These are phyloP conservation scores for Cucurbita ficifolia DNA, from an alignment of 306 rosid species.

Conservation along the genomic window DNA sequence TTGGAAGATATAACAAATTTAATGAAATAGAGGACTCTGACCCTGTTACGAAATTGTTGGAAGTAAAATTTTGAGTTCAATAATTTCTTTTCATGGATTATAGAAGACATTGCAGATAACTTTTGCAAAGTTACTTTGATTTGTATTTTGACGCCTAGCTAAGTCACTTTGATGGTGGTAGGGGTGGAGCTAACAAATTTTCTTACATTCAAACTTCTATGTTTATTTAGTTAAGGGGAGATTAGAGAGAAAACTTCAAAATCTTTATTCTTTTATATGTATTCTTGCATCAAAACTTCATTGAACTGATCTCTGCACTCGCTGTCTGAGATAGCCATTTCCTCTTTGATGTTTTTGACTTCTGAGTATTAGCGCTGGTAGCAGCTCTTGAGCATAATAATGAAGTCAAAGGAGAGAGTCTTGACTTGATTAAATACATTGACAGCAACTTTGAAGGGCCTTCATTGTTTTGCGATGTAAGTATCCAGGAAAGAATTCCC, in stretches of 20 bases:
- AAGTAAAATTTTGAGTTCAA: background rate
- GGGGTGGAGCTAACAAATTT: background rate
- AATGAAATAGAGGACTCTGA: background rate
- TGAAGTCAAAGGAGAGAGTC: slow-evolving; percentile 53
- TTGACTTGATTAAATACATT: slow-evolving; percentile 49
- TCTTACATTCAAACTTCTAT: background rate
- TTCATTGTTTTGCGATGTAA: slow-evolving; percentile 54
- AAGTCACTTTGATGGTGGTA: background rate
- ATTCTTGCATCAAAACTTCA: background rate
- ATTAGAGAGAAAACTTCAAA: background rate
- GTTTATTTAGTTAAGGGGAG: background rate
- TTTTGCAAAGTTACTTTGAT: background rate
- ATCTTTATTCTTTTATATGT: background rate
- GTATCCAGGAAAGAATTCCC: background rate
- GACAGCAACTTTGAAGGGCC: slow-evolving; percentile 48
- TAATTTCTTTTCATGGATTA: background rate
- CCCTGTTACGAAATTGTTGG: background rate
- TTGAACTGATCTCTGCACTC: background rate
- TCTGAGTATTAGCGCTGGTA: background rate
- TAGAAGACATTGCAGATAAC: background rate
- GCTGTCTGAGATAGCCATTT: background rate
- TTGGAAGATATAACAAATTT: background rate
- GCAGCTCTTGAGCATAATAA: slow-evolving; percentile 57
- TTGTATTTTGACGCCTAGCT: background rate
- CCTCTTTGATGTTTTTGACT: background rate